A percentile compares a stretch with the other conserved stretches of the same genome.
Evolutionary conservation across 345 rosid species (phyloP).

Genomic region (Eucalyptus dawsonii): DNA sequence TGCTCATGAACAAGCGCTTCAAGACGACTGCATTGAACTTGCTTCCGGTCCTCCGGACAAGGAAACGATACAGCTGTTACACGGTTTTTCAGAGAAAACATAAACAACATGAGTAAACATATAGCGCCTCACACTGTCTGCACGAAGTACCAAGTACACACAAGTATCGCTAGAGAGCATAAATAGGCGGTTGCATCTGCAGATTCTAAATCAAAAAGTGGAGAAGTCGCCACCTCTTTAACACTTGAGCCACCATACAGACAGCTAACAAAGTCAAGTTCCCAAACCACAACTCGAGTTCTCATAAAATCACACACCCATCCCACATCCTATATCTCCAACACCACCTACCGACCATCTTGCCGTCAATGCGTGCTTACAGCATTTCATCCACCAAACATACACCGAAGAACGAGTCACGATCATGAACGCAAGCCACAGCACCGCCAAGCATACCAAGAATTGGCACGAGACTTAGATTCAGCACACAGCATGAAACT

Average conservation of each 20-base stretch:
- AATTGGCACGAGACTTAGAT: not conserved
- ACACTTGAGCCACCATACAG: not conserved
- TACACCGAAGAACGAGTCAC: not conserved
- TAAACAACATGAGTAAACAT: not conserved
- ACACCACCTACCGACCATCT: not conserved
- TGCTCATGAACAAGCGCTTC: conserved; percentile 78
- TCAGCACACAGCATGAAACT: not conserved
- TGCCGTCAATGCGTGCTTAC: not conserved
- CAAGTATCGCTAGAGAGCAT: not conserved
- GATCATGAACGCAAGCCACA: not conserved
- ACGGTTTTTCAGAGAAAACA: not conserved
- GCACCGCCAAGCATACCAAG: not conserved
- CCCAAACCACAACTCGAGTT: not conserved
- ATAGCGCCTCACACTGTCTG: not conserved
- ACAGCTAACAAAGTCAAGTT: not conserved
- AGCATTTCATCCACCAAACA: not conserved
- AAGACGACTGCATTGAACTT: conserved; percentile 62
- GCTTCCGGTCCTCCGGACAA: conserved; percentile 64
- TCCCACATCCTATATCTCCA: not conserved
- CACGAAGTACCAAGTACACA: not conserved
- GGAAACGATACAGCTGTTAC: conserved; percentile 49
- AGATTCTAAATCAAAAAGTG: not conserved
- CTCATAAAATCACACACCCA: not conserved
- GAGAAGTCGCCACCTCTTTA: not conserved
- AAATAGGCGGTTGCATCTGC: not conserved